Evolutionary conservation across 2,329 filamentous ascomycete species (phyloP), one percentile per base, ranked within the genome.

Genomic region (Pseudogymnoascus sp.): DNA sequence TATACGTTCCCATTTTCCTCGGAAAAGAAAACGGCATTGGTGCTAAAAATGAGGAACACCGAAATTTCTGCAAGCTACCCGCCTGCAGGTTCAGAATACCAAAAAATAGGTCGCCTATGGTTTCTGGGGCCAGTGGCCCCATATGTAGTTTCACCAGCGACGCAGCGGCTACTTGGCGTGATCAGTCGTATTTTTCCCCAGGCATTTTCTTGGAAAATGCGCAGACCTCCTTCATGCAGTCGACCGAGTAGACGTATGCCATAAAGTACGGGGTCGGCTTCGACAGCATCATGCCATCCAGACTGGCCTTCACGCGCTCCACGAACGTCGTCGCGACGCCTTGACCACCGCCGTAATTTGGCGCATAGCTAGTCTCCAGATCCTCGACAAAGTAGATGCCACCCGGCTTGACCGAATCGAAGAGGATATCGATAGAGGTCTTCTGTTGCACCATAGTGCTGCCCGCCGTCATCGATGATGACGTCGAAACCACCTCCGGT

Each of bases 381-480:
- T 75, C 73, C 63, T 75, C 74, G 37, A 73, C 67, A 37, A 77
- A 69, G 55, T 76, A 76, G 12, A 74, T 41, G 0, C 69, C 76
- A 14, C 75, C 74, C 3, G 74, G 73, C 63, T 72, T 74, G 16
- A 78, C 70, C 2, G 70, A 68, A 12, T 70, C 71, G 73, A 73
- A 79, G 16, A 78, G 67, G 8, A 67, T 67, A 43, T 74, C 66
- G 1, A 78, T 62, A 2, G 71, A 74, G 1, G 67, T 71, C 23
- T 73, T 73, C 64, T 78, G 75, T 67, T 78, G 73, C 4, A 67
- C 63, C 73, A 78, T 76, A 3, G 63, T 71, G 59, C n/a, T 77
- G 75, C 1, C 75, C 74, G 3, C 75, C 75, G 61, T 76, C 75
- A 58, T 78, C 75, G 41, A 79, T 69, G 43, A 79, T 74, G 35